These are phyloP conservation scores for Trametes sanguinea DNA, from an alignment of 768 basidiomycete species.

Conservation along the genomic window DNA sequence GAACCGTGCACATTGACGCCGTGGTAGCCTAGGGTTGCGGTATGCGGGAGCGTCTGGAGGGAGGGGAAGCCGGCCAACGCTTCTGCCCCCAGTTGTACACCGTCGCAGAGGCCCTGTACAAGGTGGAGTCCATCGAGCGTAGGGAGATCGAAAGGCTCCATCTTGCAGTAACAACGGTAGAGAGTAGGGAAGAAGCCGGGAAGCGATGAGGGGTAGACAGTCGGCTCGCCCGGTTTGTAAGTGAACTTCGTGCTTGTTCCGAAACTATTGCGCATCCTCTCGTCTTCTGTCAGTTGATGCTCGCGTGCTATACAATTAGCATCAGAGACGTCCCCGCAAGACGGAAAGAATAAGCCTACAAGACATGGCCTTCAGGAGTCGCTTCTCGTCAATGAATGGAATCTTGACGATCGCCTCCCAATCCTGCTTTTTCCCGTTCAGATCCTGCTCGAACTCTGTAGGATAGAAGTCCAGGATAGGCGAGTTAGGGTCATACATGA, in stretches of 20 bases:
- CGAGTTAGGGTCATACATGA: conserved; percentile 85
- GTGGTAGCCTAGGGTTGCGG: conserved; percentile 76
- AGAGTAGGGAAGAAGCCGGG: conserved; percentile 95
- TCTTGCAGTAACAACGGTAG: conserved; percentile 73
- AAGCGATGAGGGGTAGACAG: conserved; percentile 83
- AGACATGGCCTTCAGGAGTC: conserved; percentile 81
- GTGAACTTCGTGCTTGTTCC: conserved; percentile 82
- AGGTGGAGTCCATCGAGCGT: conserved; percentile 84
- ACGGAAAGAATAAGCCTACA: conserved; percentile 44
- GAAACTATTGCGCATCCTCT: conserved; percentile 71
- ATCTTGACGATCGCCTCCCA: conserved; percentile 99
- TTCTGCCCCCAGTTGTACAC: conserved; percentile 80
- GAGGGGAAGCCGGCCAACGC: conserved; percentile 97
- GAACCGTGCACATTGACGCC: conserved; percentile 91
- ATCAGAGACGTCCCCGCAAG: neutral
- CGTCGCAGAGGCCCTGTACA: conserved; percentile 83
- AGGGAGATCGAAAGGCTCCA: conserved; percentile 86
- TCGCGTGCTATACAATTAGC: conserved; percentile 61
- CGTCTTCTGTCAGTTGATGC: conserved; percentile 73
- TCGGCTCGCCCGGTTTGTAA: conserved; percentile 64
- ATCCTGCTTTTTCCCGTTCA: conserved; percentile 97
- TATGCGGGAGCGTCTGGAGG: conserved; percentile 83
- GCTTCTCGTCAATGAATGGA: conserved; percentile 87
- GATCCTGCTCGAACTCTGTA: conserved; percentile 82
- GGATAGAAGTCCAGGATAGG: conserved; percentile 96